Evolutionary conservation across 192 early-diverging fungal species (phyloP), one percentile per base, ranked within the genome.

Genomic region (Coemansia erecta): DNA sequence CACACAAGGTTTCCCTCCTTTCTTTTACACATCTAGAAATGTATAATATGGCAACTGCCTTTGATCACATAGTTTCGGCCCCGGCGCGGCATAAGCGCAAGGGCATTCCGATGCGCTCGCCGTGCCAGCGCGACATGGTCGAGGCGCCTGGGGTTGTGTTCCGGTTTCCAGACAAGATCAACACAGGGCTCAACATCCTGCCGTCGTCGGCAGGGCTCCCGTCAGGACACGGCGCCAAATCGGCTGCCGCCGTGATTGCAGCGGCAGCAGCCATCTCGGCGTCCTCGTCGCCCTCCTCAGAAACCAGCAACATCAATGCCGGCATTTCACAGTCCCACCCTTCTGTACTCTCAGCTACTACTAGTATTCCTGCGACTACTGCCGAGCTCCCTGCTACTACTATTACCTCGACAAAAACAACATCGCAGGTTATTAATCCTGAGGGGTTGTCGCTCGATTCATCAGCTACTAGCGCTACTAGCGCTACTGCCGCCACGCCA

Each of bases 121-220:
- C 80, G 21, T 77, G 80, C 56, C 70, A 65, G 62, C 66, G 74
- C 12, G 80, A 82, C 63, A 69, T 73, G 70, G 56, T 68, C 14
- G 66, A 73, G 53, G 64, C 70, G 18, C 80, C 70, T 0, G 80
- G 80, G 19, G 80, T 82, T 7, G 71, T 77, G 49, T 82, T 82
- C 48, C 70, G 71, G 17, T 82, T 82, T 53, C 80, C 80, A 10
- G 71, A 73, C 71, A 72, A 73, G 71, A 72, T 80, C 67, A 66
- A 53, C 61, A 39, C 72, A 21, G 72, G 63, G 8, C 64, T 77
- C 43, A 61, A 37, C 56, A 71, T 78, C 44, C 69, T 71, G 49
- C 75, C 75, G 15, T 78, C 69, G 3, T 53, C 69, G 8, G 75
- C 75, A 8, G 75, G 75, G n/a, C 69, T 78, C 8, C 75, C 75